Evolutionary conservation across 2,329 filamentous ascomycete species (phyloP), one percentile per base, ranked within the genome.

Genomic region (Colletotrichum viniferum): DNA sequence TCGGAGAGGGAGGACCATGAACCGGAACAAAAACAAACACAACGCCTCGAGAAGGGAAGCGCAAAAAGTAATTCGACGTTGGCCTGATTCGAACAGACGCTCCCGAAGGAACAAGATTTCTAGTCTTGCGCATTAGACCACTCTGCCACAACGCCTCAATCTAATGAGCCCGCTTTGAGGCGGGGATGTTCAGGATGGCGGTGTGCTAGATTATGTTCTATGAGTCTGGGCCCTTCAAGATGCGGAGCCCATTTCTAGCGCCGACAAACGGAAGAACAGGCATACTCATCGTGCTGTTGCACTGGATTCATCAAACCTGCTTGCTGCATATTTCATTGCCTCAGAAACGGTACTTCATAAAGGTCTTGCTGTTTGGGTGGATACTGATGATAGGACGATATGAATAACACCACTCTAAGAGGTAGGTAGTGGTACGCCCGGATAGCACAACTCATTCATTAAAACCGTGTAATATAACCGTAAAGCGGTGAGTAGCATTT

Each of bases 111-210:
- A 63, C 61, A 63, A 63, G 61, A 63, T 63, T 63, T 63, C 61
- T 63, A 63, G 61, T 63, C 61, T 63, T 63, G 61, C 61, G 61
- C 61, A 63, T 63, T 63, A 63, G 61, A 63, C 61, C 61, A 63
- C 61, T 63, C 70, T 73, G 70, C 70, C 70, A 73, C 70, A 73
- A 73, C 70, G 70, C 70, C 70, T 5, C 4, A n/a, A 7, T 4
- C 9, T 10, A 2, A 6, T 7, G 13, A 55, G 34, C 21, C 64
- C 55, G 36, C 64, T 26, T 12, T 5, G 3, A 12, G 21, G 13
- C 63, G 52, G 34, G 38, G 64, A 38, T 72, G 18, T 0, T 12
- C 4, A 7, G 2, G 4, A 0, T 0, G 1, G 28, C 64, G n/a
- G 24, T 18, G 26, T 21, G 12, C 7, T 36, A 14, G 21, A 2